Evolutionary conservation across 805 yeast species (phyloP).

Genomic region (Nakazawaea anatomiae): DNA sequence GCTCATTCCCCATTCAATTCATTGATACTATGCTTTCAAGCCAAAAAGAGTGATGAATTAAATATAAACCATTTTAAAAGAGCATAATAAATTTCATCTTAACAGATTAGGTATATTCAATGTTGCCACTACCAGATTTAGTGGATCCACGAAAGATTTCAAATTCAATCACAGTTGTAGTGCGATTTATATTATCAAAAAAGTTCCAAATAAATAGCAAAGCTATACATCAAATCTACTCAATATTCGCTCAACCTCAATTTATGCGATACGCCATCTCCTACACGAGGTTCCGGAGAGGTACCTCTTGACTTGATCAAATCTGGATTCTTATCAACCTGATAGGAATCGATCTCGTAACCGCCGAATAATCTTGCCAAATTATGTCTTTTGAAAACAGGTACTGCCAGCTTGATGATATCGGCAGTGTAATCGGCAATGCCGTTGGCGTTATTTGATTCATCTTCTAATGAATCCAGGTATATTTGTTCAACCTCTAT

Average conservation of each 20-base stretch:
- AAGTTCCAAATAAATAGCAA: no score
- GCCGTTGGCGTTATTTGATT: background rate
- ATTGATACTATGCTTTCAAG: no score
- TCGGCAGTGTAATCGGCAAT: slow-evolving; percentile 5
- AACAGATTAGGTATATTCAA: no score
- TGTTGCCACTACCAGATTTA: no score
- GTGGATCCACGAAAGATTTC: no score
- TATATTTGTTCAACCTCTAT: slow-evolving; percentile 51
- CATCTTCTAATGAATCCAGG: slow-evolving; percentile 23
- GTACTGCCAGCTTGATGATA: slow-evolving; percentile 19
- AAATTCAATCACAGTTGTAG: no score
- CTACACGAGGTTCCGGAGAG: slow-evolving; percentile 49
- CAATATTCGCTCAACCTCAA: slow-evolving; percentile 8
- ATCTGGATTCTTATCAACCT: slow-evolving; percentile 60
- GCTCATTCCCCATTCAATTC: no score
- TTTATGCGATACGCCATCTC: slow-evolving; percentile 31
- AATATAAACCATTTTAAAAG: no score
- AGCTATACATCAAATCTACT: background rate
- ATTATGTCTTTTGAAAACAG: slow-evolving; percentile 19
- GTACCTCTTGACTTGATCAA: slow-evolving; percentile 50
- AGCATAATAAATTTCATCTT: no score
- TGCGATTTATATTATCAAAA: no score
- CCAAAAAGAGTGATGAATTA: no score
- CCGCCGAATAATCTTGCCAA: slow-evolving; percentile 58
- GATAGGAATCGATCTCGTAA: slow-evolving; percentile 66